A percentile compares a stretch with the other conserved stretches of the same genome.
phyloP scores from a whole-genome alignment of 768 basidiomycete species.

The Psilocybe azurescens region DNA sequence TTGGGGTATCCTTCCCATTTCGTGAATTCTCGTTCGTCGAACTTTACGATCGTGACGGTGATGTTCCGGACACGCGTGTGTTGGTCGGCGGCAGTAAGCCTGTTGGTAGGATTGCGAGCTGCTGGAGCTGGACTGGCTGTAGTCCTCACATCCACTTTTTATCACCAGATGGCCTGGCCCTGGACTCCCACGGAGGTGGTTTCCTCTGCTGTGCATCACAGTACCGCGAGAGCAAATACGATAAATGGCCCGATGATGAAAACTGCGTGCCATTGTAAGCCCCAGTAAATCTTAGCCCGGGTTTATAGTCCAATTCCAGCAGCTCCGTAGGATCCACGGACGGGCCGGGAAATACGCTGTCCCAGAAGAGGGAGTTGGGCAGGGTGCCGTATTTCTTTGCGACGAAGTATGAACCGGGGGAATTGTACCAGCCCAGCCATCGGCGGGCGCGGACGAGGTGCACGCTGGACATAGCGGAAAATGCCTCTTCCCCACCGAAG shows the following conservation, averaged over 20 bases:
- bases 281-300: conserved; percentile 10
- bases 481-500: conserved; percentile 19
- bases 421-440: conserved; percentile 21
- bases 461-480: conserved; percentile 16
- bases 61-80: not conserved
- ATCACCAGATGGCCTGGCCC: not conserved
- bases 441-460: conserved; percentile 14
- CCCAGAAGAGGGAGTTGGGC: conserved; percentile 10
- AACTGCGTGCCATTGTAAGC: conserved; percentile 8
- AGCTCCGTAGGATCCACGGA: conserved; percentile 2
- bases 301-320: conserved; percentile 10
- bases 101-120: not conserved
- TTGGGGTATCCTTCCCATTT: conserved; percentile 2
- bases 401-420: conserved; percentile 17
- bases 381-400: conserved; percentile 19
- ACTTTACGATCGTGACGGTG: conserved; percentile 3
- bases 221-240: conserved; percentile 7
- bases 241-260: conserved; percentile 8
- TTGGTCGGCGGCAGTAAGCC: not conserved
- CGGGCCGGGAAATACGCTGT: conserved; percentile 10
- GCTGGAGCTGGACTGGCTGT: too few relatives aligned
- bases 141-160: not conserved
- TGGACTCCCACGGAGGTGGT: not conserved
- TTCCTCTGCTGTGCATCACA: not conserved
- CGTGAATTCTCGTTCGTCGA: not conserved